These are phyloP conservation scores for Juglanconis juglandina DNA, from an alignment of 2,329 filamentous ascomycete species.

Conservation along the genomic window DNA sequence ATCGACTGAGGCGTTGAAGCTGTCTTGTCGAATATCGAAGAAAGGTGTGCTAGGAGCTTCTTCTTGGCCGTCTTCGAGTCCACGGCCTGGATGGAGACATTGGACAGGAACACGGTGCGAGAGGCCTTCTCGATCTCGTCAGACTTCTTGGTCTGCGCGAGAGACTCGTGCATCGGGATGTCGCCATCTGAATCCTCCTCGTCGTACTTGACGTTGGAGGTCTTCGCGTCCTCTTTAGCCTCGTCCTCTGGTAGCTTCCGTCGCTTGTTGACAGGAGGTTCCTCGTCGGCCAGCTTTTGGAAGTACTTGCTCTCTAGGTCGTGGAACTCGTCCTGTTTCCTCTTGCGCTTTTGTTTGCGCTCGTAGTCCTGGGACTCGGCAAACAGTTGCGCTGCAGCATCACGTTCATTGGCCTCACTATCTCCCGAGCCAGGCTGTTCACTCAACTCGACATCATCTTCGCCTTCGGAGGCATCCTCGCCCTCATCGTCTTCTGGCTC, in stretches of 20 bases:
- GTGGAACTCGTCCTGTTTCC: constrained; percentile 61
- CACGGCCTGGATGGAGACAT: constrained; percentile 80
- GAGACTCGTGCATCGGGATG: constrained; percentile 55
- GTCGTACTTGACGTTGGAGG: constrained; percentile 36
- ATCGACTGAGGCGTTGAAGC: constrained; percentile 64
- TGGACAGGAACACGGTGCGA: constrained; percentile 89
- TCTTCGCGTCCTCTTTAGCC: constrained; percentile 44
- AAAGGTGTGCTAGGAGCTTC: constrained; percentile 70
- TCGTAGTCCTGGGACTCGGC: constrained; percentile 37
- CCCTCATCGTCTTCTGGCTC: constrained; percentile 40
- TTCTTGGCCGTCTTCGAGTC: constrained; percentile 79
- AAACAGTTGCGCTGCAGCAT: constrained; percentile 32
- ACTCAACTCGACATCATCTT: constrained; percentile 34
- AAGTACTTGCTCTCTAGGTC: constrained; percentile 70
- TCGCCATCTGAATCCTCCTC: constrained; percentile 37
- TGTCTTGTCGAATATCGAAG: constrained; percentile 63
- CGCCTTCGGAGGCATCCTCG: constrained; percentile 38
- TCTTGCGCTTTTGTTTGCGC: constrained; percentile 60
- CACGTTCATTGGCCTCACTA: constrained; percentile 27
- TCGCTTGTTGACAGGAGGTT: constrained; percentile 50
- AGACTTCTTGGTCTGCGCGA: constrained; percentile 49
- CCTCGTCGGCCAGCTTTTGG: constrained; percentile 58
- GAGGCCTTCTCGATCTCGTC: constrained; percentile 77
- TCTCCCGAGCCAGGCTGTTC: constrained; percentile 25
- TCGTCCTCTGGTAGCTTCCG: constrained; percentile 38